Evolutionary conservation across 352 stramenopile genomes (phyloP), one percentile per base, ranked within the genome.

Genomic region (Phytophthora uliginosa): DNA sequence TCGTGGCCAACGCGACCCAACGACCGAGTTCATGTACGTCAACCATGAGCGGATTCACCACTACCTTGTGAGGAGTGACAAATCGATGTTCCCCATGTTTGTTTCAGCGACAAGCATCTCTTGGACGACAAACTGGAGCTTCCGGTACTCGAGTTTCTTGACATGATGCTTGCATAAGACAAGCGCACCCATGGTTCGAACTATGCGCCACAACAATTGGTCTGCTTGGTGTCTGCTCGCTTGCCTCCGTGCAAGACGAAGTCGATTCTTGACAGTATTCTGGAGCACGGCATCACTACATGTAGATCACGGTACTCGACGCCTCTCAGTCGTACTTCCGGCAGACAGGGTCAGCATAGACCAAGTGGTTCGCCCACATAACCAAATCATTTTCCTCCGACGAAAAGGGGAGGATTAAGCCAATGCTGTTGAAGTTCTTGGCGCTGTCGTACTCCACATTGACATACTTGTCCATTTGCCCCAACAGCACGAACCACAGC

Each of bases 341-440:
- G 52, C 88, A 95, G 36, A 97, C 85, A n/a, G 90, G 90, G 66
- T 97, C 87, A 13, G 90, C 90, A 64, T 93, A 91, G 9, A 81
- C 72, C 20, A 97, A 77, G 76, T 97, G 90, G 40, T 91, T 90
- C 59, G 86, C 86, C 90, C 90, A 97, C 64, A 97, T 79, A 6
- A 92, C 79, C 63, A 97, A 74, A 55, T 95, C 87, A 17, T 93
- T 88, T 86, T 96, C 89, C 57, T 95, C 89, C 2, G 86, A 88
- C 15, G 84, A 95, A 57, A 95, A 95, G 8, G 89, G 87, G 18
- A 96, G 78, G 18, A 94, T 75, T 53, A 94, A 79, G 18, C 90
- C 87, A 59, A 94, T 85, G 58, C 89, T 96, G 78, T 94, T 94
- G 67, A 94, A 94, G 70, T 95, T 97, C 76, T 95, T 95, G 26